Evolutionary conservation across 495 filamentous ascomycete species (phyloP).

Genomic region (Cercophora samala): DNA sequence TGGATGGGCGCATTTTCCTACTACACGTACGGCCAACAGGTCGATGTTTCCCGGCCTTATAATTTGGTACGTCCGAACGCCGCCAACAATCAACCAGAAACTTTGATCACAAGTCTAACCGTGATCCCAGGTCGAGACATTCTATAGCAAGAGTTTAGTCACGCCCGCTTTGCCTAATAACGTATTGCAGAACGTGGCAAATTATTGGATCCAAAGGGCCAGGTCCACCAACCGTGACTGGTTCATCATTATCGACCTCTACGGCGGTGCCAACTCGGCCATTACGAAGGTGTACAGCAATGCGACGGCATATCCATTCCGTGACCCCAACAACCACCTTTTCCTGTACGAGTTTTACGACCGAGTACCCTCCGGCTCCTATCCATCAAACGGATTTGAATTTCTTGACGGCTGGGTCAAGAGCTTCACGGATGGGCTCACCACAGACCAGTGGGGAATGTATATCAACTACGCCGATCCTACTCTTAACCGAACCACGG

Average conservation of each 20-base stretch:
- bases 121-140: slow-evolving; percentile 40
- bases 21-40: slow-evolving; percentile 39
- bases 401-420: slow-evolving; percentile 43
- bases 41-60: slow-evolving; percentile 45
- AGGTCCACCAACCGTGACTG: slow-evolving; percentile 37
- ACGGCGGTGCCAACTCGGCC: slow-evolving; percentile 44
- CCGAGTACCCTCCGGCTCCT: slow-evolving; percentile 24
- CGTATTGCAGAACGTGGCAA: slow-evolving; percentile 35
- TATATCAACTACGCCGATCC: slow-evolving; percentile 49
- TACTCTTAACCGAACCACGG: slow-evolving; percentile 35
- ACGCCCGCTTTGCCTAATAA: slow-evolving; percentile 36
- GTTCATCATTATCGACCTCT: slow-evolving; percentile 46
- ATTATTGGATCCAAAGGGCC: slow-evolving; percentile 43
- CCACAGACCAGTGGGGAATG: slow-evolving; percentile 40
- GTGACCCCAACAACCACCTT: slow-evolving; percentile 33
- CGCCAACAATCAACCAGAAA: background rate
- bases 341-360: slow-evolving; percentile 45
- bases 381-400: slow-evolving; percentile 34
- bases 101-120: background rate
- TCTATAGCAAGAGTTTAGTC: slow-evolving; percentile 46
- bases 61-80: slow-evolving; percentile 31
- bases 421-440: slow-evolving; percentile 33
- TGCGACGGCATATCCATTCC: slow-evolving; percentile 39
- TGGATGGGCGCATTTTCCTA: slow-evolving; percentile 44
- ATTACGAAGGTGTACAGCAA: slow-evolving; percentile 34